Percentiles rank a stretch among this genome's conserved stretches.
These are phyloP conservation scores for Xylariaceae sp. DNA, from an alignment of 2,329 filamentous ascomycete species.

Conservation along the genomic window DNA sequence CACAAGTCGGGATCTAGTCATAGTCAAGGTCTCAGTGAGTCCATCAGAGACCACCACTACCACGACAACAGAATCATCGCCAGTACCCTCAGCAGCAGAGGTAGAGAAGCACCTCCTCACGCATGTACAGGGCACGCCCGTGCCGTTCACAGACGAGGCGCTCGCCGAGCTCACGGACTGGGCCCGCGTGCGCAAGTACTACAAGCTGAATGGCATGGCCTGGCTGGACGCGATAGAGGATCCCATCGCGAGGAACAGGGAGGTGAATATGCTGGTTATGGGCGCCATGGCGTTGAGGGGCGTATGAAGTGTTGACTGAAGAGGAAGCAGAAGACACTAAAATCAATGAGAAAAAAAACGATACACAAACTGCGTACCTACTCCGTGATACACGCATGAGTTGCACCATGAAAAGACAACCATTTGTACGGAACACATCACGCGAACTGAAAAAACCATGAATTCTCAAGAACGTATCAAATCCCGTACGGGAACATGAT, in stretches of 20 bases:
- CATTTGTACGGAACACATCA: too few species aligned
- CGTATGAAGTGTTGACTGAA: slow-evolving; percentile 29
- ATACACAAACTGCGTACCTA: background rate
- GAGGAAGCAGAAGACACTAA: background rate
- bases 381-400: background rate
- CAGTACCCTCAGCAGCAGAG: slow-evolving; percentile 35
- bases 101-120: slow-evolving; percentile 55
- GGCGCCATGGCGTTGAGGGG: slow-evolving; percentile 75
- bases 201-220: slow-evolving; percentile 67
- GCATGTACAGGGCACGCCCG: slow-evolving; percentile 56
- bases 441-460: too few species aligned
- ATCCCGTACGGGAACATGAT: background rate
- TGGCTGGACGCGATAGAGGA: slow-evolving; percentile 45
- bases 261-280: slow-evolving; percentile 65
- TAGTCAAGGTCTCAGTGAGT: slow-evolving; percentile 68
- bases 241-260: slow-evolving; percentile 40
- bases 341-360: background rate
- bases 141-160: slow-evolving; percentile 58
- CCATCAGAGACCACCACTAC: slow-evolving; percentile 20
- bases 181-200: slow-evolving; percentile 71
- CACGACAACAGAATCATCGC: background rate
- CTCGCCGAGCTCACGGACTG: slow-evolving; percentile 58
- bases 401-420: background rate
- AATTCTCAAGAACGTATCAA: too few species aligned
- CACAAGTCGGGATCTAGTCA: slow-evolving; percentile 65